These are phyloP conservation scores for Pulveroboletus sp. DNA, from an alignment of 768 basidiomycete species.

Conservation along the genomic window DNA sequence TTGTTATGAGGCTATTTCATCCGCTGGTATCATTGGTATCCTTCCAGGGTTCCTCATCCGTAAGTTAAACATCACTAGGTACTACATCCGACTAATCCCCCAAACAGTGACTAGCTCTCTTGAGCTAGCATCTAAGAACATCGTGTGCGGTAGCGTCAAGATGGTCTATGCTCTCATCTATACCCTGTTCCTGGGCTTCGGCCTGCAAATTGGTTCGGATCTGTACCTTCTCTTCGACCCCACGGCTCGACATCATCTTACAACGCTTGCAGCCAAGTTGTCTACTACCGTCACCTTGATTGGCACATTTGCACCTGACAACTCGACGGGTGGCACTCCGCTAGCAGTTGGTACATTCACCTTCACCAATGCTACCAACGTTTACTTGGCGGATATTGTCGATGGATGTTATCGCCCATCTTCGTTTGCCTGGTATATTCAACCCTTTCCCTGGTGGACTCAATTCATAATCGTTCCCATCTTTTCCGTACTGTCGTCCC, in stretches of 20 bases:
- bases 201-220: constrained; percentile 79
- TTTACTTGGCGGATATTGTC: constrained; percentile 43
- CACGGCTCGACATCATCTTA: constrained; percentile 46
- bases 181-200: constrained; percentile 80
- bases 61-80: constrained; percentile 32
- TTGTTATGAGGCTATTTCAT: constrained; percentile 90
- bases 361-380: constrained; percentile 52
- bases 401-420: constrained; percentile 70
- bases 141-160: constrained; percentile 78
- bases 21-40: constrained; percentile 81
- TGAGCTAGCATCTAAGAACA: constrained; percentile 82
- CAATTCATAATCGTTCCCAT: constrained; percentile 70
- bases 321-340: constrained; percentile 36
- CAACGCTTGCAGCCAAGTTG: constrained; percentile 48
- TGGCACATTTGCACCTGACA: constrained; percentile 66
- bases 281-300: constrained; percentile 47
- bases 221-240: constrained; percentile 70
- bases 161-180: constrained; percentile 90
- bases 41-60: constrained; percentile 85
- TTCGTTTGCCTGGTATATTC: constrained; percentile 70
- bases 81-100: constrained; percentile 3
- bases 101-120: constrained; percentile 70
- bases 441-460: constrained; percentile 76
- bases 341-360: constrained; percentile 60
- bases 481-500: constrained; percentile 66